Evolutionary conservation across 345 rosid species (phyloP).

Genomic region (Abelmoschus esculentus): DNA sequence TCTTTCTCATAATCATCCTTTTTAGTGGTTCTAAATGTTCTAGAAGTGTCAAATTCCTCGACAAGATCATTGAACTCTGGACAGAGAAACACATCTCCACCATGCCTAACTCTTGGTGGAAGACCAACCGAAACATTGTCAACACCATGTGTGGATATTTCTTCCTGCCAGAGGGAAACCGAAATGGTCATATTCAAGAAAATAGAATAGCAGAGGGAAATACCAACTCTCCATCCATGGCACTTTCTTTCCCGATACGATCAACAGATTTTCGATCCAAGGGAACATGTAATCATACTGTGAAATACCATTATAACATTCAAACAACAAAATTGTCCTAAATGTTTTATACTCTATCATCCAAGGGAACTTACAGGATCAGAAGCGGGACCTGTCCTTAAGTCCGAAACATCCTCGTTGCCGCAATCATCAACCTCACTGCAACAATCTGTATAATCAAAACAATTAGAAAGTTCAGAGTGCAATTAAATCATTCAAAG

Average conservation of each 20-base stretch:
- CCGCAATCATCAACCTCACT: constrained; percentile 13
- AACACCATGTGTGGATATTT: constrained; percentile 1
- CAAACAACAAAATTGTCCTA: too few species aligned
- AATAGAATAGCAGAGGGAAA: too few species aligned
- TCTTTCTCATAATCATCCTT: constrained; percentile 50
- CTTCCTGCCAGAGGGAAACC: constrained; percentile 24
- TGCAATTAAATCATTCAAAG: neutral
- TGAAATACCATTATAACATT: too few species aligned
- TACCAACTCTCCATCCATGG: neutral
- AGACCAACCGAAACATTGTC: constrained; percentile 14
- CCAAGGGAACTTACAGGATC: constrained; percentile 26
- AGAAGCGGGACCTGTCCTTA: constrained; percentile 13
- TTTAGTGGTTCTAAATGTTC: constrained; percentile 30
- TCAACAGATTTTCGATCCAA: neutral
- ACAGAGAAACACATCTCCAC: constrained; percentile 41
- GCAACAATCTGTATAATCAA: constrained; percentile 26
- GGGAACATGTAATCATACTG: too few species aligned
- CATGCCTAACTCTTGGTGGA: constrained; percentile 31
- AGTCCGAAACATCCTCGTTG: neutral
- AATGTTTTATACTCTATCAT: too few species aligned
- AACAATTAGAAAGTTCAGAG: neutral
- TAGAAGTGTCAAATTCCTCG: constrained; percentile 40
- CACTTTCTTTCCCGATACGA: neutral
- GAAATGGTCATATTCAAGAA: neutral
- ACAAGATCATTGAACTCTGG: constrained; percentile 50